These are phyloP conservation scores for Castanospermum australe DNA, from an alignment of 306 rosid genomes.

Conservation along the genomic window DNA sequence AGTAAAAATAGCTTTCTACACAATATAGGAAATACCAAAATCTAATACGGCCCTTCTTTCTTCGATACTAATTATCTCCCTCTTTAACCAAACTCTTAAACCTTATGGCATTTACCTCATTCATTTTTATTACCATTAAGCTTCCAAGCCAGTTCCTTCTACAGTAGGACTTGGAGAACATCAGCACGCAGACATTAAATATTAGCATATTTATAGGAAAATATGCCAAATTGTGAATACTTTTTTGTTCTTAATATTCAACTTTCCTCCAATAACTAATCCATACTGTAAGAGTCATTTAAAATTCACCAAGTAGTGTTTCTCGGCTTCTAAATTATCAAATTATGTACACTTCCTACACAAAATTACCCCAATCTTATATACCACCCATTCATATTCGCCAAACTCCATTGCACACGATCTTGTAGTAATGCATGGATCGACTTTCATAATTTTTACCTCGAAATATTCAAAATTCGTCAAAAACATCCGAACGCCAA, in stretches of 20 bases:
- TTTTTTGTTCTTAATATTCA: not conserved
- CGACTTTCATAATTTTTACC: slow-evolving; percentile 6
- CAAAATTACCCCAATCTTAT: slow-evolving; percentile 26
- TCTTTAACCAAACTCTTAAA: not conserved
- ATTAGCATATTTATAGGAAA: not conserved
- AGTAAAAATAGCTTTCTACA: not conserved
- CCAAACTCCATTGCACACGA: slow-evolving; percentile 19
- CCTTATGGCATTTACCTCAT: not conserved
- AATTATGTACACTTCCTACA: not conserved
- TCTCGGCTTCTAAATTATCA: not conserved
- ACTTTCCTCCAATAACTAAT: slow-evolving; percentile 7
- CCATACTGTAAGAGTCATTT: not conserved
- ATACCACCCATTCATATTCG: not conserved
- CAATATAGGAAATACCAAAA: not conserved
- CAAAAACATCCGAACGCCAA: not conserved
- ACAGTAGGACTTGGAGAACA: not conserved
- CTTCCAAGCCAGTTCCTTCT: not conserved
- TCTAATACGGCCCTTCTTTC: not conserved
- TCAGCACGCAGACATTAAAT: not conserved
- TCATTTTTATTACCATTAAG: not conserved
- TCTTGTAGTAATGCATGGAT: slow-evolving; percentile 28
- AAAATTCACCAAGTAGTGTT: not conserved
- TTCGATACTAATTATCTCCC: slow-evolving; percentile 9
- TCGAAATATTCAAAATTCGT: not conserved
- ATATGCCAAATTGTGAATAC: not conserved